Evolutionary conservation across 2,329 filamentous ascomycete genomes (phyloP).

Genomic region (Drechslerella coelobrocha): DNA sequence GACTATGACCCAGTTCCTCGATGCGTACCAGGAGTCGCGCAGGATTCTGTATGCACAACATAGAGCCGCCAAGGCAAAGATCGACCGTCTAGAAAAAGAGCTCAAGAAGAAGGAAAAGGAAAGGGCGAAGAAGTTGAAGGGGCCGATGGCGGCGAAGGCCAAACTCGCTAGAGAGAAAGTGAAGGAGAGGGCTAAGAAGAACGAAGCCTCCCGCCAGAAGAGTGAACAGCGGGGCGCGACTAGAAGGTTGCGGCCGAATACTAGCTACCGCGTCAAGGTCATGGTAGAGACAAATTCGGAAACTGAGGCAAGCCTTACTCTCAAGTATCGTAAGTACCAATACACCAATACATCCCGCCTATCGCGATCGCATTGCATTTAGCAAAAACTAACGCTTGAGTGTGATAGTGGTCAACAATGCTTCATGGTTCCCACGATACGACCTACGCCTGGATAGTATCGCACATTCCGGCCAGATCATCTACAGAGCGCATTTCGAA

Average conservation of each 20-base stretch:
- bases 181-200: conserved; percentile 53
- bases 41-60: conserved; percentile 39
- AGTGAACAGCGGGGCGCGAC: conserved; percentile 53
- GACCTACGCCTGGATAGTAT: conserved; percentile 64
- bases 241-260: conserved; percentile 49
- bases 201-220: conserved; percentile 54
- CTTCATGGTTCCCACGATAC: conserved; percentile 69
- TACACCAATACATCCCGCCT: neutral
- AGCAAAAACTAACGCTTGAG: too few relatives aligned
- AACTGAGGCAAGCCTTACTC: conserved; percentile 41
- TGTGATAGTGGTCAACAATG: conserved; percentile 62
- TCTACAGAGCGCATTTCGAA: conserved; percentile 69
- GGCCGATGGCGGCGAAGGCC: conserved; percentile 47
- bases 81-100: conserved; percentile 50
- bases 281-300: conserved; percentile 41
- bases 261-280: conserved; percentile 39
- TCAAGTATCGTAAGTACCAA: conserved; percentile 40
- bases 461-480: conserved; percentile 59
- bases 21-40: conserved; percentile 55
- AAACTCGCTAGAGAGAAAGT: conserved; percentile 53
- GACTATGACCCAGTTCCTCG: conserved; percentile 57
- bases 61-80: conserved; percentile 50
- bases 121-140: conserved; percentile 54
- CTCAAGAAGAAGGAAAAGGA: conserved; percentile 55
- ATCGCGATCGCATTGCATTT: too few relatives aligned